Evolutionary conservation across 768 basidiomycete genomes (phyloP), one percentile per base, ranked within the genome.

Genomic region (Phylloporus rhodoxanthus): DNA sequence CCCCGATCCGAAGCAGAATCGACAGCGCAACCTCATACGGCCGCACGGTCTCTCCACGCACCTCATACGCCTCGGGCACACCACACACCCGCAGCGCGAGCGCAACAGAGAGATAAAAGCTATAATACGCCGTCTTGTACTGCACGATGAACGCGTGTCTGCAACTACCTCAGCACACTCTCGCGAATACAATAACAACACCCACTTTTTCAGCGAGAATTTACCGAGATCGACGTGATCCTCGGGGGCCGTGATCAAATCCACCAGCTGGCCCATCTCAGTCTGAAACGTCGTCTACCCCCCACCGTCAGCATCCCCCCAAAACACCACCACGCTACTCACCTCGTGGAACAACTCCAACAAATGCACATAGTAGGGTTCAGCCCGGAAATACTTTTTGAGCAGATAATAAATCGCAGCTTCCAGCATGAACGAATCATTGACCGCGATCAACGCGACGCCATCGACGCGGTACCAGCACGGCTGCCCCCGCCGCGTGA

Each of bases 51-150:
- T 70, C 63, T 45, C 74, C 73, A 48, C 59, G 54, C 15, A 72
- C 57, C 19, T 57, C 63, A 59, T 80, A 77, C 30, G 72, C 65
- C 38, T 72, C 72, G 11, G 86, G 81, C 46, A 91, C 77, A 43
- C 74, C 72, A 58, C 77, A 79, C 68, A 93, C 74, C 67, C 84
- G 80, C 83, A 98, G 85, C 10, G 92, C 92, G 55, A 93, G 84
- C 13, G 95, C 96, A 55, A 98, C 91, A 41, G 96, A 92, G 56
- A 99, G 90, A 73, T 97, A 96, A 80, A 98, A 98, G 26, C 91
- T 96, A 72, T 98, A 99, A 72, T 80, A 95, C 0, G 95, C 90
- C 25, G 95, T 97, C 72, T 99, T 99, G 82, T 93, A 97, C 54
- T 91, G 78, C 46, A 97, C 95, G 66, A 98, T 97, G 49, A 90